phyloP scores from a whole-genome alignment of 371 early-diverging fungal species.

The Zychaea mexicana region DNA sequence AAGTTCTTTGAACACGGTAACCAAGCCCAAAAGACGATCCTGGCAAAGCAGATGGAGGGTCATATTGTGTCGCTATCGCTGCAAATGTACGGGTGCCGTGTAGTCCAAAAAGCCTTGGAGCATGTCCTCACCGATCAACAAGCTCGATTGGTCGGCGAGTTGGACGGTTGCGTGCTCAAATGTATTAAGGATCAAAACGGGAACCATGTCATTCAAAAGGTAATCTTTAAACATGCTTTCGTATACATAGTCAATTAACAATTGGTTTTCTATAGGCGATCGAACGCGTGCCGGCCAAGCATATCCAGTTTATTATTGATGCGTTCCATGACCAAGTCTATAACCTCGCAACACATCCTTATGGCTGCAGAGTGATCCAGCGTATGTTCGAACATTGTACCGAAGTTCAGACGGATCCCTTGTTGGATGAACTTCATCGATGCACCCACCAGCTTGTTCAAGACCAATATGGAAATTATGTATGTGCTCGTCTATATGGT shows the following conservation, averaged over 20 bases:
- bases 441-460: constrained; percentile 95
- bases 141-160: constrained; percentile 88
- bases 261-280: constrained; percentile 71
- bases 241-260: not conserved
- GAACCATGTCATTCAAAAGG: constrained; percentile 99
- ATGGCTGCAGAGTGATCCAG: constrained; percentile 99
- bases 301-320: constrained; percentile 95
- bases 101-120: constrained; percentile 99
- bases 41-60: constrained; percentile 94
- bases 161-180: constrained; percentile 94
- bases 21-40: constrained; percentile 84
- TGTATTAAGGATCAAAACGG: constrained; percentile 99
- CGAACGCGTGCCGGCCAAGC: constrained; percentile 92
- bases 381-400: constrained; percentile 99
- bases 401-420: constrained; percentile 85
- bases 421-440: constrained; percentile 92
- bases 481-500: constrained; percentile 29
- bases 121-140: constrained; percentile 89
- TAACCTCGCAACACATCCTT: constrained; percentile 97
- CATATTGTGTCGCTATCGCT: constrained; percentile 94
- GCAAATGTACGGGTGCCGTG: constrained; percentile 99
- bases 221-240: not conserved
- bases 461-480: constrained; percentile 98
- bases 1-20: constrained; percentile 98
- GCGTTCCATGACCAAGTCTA: constrained; percentile 98